These are phyloP conservation scores for Helminthosporium solani DNA, from an alignment of 2,329 filamentous ascomycete genomes.

Conservation along the genomic window DNA sequence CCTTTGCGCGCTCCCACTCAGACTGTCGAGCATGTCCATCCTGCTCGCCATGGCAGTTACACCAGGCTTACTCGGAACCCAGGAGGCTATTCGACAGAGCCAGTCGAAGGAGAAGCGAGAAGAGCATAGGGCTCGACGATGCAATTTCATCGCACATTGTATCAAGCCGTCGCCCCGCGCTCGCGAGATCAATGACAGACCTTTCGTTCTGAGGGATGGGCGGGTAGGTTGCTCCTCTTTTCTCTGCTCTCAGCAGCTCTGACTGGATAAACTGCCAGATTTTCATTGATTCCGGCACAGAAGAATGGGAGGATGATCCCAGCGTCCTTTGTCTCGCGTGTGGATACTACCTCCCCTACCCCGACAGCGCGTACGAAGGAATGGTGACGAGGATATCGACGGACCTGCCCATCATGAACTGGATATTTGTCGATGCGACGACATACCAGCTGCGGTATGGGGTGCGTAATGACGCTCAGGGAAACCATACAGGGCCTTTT, in stretches of 20 bases:
- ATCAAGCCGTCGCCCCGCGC: slow-evolving; percentile 42
- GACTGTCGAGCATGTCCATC: slow-evolving; percentile 17
- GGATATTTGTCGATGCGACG: slow-evolving; percentile 22
- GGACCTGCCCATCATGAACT: slow-evolving; percentile 33
- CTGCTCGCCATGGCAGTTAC: slow-evolving; percentile 38
- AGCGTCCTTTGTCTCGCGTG: slow-evolving; percentile 45
- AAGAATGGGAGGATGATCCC: not conserved
- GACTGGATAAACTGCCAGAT: slow-evolving; percentile 7
- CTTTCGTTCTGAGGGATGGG: slow-evolving; percentile 43
- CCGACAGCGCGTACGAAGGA: slow-evolving; percentile 51
- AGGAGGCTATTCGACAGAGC: slow-evolving; percentile 50
- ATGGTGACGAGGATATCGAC: slow-evolving; percentile 52
- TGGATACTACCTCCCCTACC: slow-evolving; percentile 59
- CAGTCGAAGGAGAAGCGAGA: slow-evolving; percentile 48
- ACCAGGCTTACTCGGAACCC: slow-evolving; percentile 46
- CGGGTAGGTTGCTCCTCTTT: slow-evolving; percentile 31
- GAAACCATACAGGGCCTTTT: slow-evolving; percentile 22
- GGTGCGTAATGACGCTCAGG: slow-evolving; percentile 20
- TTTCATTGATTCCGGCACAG: slow-evolving; percentile 42
- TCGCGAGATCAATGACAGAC: slow-evolving; percentile 43
- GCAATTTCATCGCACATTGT: slow-evolving; percentile 46
- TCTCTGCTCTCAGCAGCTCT: not conserved
- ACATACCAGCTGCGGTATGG: slow-evolving; percentile 25
- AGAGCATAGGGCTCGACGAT: slow-evolving; percentile 48
- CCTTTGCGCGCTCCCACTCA: not conserved